Evolutionary conservation across 1,284 basidiomycete species (phyloP).

Genomic region (Termitomyces sp.): DNA sequence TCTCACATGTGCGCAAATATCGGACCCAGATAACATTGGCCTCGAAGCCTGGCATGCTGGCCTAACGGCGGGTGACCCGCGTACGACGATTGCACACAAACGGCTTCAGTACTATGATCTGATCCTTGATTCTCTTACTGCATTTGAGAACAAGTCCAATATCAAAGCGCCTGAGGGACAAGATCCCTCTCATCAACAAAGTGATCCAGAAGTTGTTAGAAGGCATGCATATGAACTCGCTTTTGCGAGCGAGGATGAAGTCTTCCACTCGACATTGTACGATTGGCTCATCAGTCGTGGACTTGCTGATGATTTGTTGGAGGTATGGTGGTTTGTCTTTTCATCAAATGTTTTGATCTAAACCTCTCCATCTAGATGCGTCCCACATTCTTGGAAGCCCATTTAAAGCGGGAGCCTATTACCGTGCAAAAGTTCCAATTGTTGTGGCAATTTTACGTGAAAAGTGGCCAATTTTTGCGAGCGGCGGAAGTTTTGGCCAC

Average conservation of each 20-base stretch:
- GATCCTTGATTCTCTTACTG: constrained; percentile 75
- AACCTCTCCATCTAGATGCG: constrained; percentile 51
- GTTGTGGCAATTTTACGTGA: constrained; percentile 96
- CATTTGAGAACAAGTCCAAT: constrained; percentile 67
- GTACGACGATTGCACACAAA: constrained; percentile 54
- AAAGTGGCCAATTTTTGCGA: constrained; percentile 77
- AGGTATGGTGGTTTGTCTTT: constrained; percentile 47
- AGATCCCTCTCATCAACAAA: constrained; percentile 26
- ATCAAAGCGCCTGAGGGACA: constrained; percentile 21
- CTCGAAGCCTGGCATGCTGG: constrained; percentile 75
- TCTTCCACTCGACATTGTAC: constrained; percentile 93
- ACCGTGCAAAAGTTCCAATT: constrained; percentile 83
- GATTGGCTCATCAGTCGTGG: constrained; percentile 85
- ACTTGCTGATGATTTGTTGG: constrained; percentile 84
- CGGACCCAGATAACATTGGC: constrained; percentile 77
- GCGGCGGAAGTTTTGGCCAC: constrained; percentile 87
- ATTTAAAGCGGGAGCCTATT: constrained; percentile 79
- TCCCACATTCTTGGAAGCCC: constrained; percentile 82
- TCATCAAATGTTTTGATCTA: constrained; percentile 1
- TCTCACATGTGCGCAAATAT: constrained; percentile 75
- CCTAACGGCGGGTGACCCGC: constrained; percentile 56
- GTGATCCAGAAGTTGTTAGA: constrained; percentile 63
- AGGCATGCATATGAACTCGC: constrained; percentile 78
- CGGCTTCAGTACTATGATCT: constrained; percentile 79
- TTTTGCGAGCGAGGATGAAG: constrained; percentile 80